Evolutionary conservation across 2,329 filamentous ascomycete genomes (phyloP).

Genomic region (Zasmidium citrigriseum): DNA sequence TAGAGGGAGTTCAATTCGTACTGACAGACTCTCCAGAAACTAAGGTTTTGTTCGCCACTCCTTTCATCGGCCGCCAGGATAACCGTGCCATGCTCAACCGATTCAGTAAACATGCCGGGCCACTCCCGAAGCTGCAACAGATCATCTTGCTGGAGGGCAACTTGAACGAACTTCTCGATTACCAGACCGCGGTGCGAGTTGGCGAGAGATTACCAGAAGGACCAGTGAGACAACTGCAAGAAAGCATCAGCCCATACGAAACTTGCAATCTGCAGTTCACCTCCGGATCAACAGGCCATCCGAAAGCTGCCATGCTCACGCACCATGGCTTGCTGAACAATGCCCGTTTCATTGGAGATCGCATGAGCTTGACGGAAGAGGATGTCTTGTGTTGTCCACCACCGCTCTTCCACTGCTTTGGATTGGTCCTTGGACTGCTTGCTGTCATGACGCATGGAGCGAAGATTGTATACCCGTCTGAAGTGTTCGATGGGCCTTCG

Average conservation of each 20-base stretch:
- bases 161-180: conserved; percentile 24
- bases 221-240: conserved; percentile 55
- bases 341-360: conserved; percentile 55
- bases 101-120: conserved; percentile 17
- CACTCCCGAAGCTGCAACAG: conserved; percentile 25
- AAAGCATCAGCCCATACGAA: conserved; percentile 62
- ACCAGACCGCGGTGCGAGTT: conserved; percentile 35
- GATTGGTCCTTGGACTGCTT: conserved; percentile 74
- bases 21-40: conserved; percentile 53
- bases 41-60: conserved; percentile 72
- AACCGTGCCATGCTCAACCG: conserved; percentile 59
- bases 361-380: conserved; percentile 66
- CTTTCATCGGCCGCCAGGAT: conserved; percentile 65
- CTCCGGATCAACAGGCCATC: conserved; percentile 70
- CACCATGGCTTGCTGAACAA: conserved; percentile 35
- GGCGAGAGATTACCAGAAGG: conserved; percentile 54
- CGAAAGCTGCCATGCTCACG: conserved; percentile 74
- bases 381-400: conserved; percentile 80
- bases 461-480: conserved; percentile 74
- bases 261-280: conserved; percentile 77
- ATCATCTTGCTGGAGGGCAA: conserved; percentile 29
- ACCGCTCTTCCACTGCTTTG: conserved; percentile 84
- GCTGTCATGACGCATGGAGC: conserved; percentile 72
- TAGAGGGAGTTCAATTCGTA: not conserved
- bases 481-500: conserved; percentile 69